Conservation (phyloP, 2,329 filamentous ascomycete species). For the Fusarium beomiforme region DNA sequence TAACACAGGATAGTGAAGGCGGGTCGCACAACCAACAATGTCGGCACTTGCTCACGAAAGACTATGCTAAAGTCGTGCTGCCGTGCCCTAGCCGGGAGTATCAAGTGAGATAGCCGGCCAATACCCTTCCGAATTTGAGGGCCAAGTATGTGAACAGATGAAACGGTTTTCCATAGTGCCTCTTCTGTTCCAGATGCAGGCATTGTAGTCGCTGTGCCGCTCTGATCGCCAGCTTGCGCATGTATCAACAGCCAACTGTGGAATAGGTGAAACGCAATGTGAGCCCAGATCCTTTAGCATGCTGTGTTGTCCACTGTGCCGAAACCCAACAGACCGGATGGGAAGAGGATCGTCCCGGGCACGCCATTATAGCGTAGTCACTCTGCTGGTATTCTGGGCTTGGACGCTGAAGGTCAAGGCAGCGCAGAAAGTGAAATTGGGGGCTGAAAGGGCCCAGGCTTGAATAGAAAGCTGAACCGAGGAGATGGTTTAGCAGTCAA, state of each 20-base stretch:
- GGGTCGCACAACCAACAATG: constrained; percentile 2
- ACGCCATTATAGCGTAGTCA: constrained; percentile 37
- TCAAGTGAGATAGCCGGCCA: neutral
- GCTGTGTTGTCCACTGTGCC: neutral
- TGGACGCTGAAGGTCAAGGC: constrained; percentile 1
- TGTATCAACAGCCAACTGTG: neutral
- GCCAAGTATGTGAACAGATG: neutral
- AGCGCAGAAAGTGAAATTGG: neutral
- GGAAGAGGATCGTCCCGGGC: constrained; percentile 35
- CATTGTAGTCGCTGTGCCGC: neutral
- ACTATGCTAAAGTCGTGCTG: constrained; percentile 7
- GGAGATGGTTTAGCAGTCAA: constrained; percentile 27
- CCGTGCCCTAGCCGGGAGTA: neutral
- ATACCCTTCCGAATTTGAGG: neutral
- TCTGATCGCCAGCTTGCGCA: neutral
- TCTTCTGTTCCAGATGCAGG: neutral
- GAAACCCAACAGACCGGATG: constrained; percentile 35
- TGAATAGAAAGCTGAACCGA: constrained; percentile 19
- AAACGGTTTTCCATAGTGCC: neutral
- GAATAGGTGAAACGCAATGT: neutral
- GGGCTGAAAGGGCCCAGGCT: constrained; percentile 13
- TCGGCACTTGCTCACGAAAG: constrained; percentile 24
- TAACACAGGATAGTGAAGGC: neutral
- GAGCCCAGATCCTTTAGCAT: neutral
- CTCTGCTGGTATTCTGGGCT: constrained; percentile 22